Percentiles rank a stretch among this genome's conserved stretches.
phyloP scores from a whole-genome alignment of 441 rosid species.

The Kokia cookei region DNA sequence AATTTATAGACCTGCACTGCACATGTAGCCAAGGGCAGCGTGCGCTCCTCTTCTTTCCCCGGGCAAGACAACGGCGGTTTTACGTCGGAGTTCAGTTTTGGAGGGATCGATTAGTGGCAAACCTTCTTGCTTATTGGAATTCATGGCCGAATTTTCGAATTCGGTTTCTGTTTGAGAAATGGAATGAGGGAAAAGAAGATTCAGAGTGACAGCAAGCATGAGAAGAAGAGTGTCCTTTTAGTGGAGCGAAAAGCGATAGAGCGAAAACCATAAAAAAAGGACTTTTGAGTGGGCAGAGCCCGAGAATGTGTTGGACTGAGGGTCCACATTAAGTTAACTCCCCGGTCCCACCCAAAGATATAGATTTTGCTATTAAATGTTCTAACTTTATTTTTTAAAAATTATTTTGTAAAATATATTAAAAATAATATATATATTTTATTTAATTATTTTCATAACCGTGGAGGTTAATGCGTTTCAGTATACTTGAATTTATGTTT shows the following conservation, averaged over 20 bases:
- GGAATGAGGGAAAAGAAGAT: conserved; percentile 1
- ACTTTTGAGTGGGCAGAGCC: conserved; percentile 4
- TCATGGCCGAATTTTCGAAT: conserved; percentile 10
- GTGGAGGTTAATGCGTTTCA: too few species aligned
- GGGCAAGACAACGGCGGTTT: conserved; percentile 5
- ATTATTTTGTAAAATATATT: too few species aligned
- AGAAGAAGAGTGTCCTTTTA: neutral
- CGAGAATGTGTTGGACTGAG: neutral
- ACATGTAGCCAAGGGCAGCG: conserved; percentile 66
- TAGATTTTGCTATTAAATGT: neutral
- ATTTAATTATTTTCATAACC: too few species aligned
- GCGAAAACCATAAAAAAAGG: neutral
- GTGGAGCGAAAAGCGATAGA: neutral
- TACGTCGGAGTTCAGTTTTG: conserved; percentile 2
- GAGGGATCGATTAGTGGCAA: conserved; percentile 15
- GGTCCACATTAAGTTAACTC: neutral
- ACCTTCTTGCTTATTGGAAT: conserved; percentile 11
- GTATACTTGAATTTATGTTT: fast-evolving
- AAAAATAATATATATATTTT: too few species aligned
- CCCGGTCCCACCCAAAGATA: conserved; percentile 1
- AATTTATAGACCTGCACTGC: conserved; percentile 40
- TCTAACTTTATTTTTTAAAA: neutral
- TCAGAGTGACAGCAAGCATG: neutral
- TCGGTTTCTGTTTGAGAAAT: neutral
- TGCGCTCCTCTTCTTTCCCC: conserved; percentile 37